Conservation (phyloP, 768 basidiomycete species). For the Trametes coccinea region DNA sequence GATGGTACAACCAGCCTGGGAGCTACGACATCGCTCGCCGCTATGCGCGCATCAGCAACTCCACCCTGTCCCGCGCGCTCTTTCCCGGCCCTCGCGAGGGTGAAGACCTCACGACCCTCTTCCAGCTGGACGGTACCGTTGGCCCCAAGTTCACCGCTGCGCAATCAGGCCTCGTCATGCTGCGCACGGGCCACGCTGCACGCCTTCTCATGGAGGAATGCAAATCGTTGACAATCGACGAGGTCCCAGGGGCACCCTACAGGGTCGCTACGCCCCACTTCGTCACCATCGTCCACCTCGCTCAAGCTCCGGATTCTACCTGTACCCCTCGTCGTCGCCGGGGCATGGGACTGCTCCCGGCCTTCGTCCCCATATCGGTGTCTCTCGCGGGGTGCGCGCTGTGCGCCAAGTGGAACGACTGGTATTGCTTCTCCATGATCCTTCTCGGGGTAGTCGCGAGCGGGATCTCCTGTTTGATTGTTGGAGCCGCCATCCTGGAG, state of each 20-base stretch:
- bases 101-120: slow-evolving; percentile 1
- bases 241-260: too few relatives aligned
- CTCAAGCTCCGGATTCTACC: not conserved
- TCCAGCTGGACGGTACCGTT: not conserved
- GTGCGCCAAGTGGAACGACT: slow-evolving; percentile 1
- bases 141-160: slow-evolving; percentile 2
- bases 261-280: too few relatives aligned
- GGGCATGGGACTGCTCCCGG: not conserved
- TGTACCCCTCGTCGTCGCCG: not conserved
- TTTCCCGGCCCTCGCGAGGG: slow-evolving; percentile 2
- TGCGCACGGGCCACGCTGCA: not conserved
- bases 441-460: slow-evolving; percentile 5
- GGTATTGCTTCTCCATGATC: slow-evolving; percentile 11
- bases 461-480: slow-evolving; percentile 4
- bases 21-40: slow-evolving; percentile 10
- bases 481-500: slow-evolving; percentile 1
- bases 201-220: slow-evolving; percentile 5
- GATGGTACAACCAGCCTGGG: slow-evolving; percentile 16
- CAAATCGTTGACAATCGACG: not conserved
- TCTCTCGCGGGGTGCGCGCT: not conserved
- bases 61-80: not conserved
- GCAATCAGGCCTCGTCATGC: not conserved
- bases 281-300: not conserved
- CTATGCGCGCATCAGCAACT: not conserved
- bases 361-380: not conserved